phyloP scores from a whole-genome alignment of 2,329 filamentous ascomycete genomes.

The Rutstroemia sydowiana region DNA sequence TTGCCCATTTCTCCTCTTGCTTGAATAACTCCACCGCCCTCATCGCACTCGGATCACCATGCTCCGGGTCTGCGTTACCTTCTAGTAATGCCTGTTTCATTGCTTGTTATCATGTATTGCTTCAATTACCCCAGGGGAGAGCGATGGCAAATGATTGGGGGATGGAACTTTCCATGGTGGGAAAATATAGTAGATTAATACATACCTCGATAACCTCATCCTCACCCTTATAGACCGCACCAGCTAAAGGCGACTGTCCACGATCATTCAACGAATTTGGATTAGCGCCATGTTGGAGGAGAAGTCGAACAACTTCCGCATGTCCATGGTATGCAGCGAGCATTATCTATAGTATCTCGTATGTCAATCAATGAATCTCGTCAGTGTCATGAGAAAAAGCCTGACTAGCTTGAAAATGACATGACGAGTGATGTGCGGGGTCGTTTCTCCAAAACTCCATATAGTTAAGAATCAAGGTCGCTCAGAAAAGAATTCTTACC shows the following conservation, averaged over 20 bases:
- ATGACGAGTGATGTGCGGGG: neutral
- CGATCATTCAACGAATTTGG: conserved; percentile 61
- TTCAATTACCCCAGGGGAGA: too few relatives aligned
- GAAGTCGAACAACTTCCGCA: conserved; percentile 48
- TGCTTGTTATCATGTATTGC: conserved; percentile 34
- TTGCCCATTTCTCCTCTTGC: conserved; percentile 43
- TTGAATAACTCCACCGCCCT: conserved; percentile 45
- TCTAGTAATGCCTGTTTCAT: conserved; percentile 35
- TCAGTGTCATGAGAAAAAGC: neutral
- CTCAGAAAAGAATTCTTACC: conserved; percentile 35
- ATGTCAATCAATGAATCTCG: too few relatives aligned
- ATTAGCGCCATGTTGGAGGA: conserved; percentile 57
- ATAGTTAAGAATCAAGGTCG: neutral
- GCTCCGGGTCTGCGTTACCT: conserved; percentile 47
- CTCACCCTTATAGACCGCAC: conserved; percentile 67
- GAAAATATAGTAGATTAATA: neutral
- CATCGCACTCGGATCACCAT: conserved; percentile 42
- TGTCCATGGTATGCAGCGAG: conserved; percentile 65
- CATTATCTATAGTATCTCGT: conserved; percentile 63
- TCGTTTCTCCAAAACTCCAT: neutral
- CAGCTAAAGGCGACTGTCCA: conserved; percentile 62
- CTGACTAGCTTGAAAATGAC: neutral
- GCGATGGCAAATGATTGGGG: too few relatives aligned
- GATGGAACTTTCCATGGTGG: neutral
- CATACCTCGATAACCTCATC: conserved; percentile 52